Evolutionary conservation across 306 rosid genomes (phyloP).

Genomic region (Erythrophleum fordii): DNA sequence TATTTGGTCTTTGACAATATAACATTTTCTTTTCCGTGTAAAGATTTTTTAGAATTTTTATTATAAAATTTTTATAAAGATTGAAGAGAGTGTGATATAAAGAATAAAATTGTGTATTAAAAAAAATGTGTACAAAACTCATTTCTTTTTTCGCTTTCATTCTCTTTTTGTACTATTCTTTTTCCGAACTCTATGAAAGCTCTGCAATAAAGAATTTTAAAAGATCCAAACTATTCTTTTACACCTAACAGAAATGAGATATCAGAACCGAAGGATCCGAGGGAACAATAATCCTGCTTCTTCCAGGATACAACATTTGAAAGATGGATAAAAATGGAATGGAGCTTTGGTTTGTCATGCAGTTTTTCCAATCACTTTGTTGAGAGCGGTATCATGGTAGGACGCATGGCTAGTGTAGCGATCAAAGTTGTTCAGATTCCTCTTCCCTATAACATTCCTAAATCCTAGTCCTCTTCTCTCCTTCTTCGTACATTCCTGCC

Average conservation of each 20-base stretch:
- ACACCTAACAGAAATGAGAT: background rate
- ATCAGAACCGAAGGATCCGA: too few species aligned
- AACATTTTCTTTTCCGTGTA: too few species aligned
- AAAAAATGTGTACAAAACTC: too few species aligned
- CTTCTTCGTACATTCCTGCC: constrained; percentile 21
- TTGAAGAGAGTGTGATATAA: too few species aligned
- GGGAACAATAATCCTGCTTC: background rate
- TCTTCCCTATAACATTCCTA: background rate
- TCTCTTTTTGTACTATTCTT: too few species aligned
- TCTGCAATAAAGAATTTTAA: too few species aligned
- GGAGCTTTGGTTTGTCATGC: background rate
- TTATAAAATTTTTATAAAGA: too few species aligned
- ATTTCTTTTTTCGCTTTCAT: too few species aligned
- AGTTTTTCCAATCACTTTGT: constrained; percentile 2
- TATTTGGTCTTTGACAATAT: background rate
- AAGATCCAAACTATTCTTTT: too few species aligned
- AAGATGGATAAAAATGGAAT: background rate
- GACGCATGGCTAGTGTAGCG: background rate
- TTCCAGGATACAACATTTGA: background rate
- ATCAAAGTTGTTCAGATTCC: background rate
- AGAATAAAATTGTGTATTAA: too few species aligned
- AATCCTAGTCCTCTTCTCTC: constrained; percentile 28
- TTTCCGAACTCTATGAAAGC: too few species aligned
- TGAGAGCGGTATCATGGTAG: background rate
- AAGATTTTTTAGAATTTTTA: too few species aligned